Evolutionary conservation across 1,139 yeast species (phyloP).

Genomic region (Pichia sp.): DNA sequence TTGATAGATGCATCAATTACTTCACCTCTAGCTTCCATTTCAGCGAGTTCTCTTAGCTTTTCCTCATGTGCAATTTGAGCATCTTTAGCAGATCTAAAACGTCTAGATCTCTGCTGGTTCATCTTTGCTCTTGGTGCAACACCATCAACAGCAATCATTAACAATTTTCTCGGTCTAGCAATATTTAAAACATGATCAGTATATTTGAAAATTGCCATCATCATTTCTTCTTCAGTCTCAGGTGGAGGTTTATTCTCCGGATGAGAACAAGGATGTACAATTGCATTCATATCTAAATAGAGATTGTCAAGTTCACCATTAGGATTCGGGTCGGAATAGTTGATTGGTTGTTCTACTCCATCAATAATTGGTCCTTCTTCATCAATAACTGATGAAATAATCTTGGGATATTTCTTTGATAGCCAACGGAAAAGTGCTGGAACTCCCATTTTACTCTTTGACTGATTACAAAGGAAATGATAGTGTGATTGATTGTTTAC

Average conservation of each 20-base stretch:
- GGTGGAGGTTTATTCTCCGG: constrained; percentile 94
- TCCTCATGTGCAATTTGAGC: constrained; percentile 68
- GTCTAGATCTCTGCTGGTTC: constrained; percentile 96
- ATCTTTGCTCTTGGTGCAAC: constrained; percentile 98
- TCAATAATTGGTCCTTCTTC: constrained; percentile 53
- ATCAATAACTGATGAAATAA: constrained; percentile 82
- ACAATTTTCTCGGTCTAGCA: constrained; percentile 90
- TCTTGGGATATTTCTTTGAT: constrained; percentile 87
- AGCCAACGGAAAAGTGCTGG: constrained; percentile 98
- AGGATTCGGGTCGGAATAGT: constrained; percentile 73
- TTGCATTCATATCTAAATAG: constrained; percentile 94
- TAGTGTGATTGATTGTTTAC: too few species aligned
- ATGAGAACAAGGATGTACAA: constrained; percentile 95
- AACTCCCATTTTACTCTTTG: constrained; percentile 50
- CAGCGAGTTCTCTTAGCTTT: constrained; percentile 43
- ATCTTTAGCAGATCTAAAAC: constrained; percentile 92
- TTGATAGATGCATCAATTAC: constrained; percentile 56
- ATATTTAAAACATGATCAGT: constrained; percentile 84
- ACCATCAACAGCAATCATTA: constrained; percentile 96
- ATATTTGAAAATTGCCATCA: constrained; percentile 79
- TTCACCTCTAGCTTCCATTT: constrained; percentile 55
- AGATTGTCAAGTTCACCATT: constrained; percentile 92
- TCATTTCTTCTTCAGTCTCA: constrained; percentile 91
- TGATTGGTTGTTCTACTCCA: constrained; percentile 56
- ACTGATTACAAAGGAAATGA: background rate